Evolutionary conservation across 805 yeast genomes (phyloP).

Genomic region (Citeromyces matritensis): DNA sequence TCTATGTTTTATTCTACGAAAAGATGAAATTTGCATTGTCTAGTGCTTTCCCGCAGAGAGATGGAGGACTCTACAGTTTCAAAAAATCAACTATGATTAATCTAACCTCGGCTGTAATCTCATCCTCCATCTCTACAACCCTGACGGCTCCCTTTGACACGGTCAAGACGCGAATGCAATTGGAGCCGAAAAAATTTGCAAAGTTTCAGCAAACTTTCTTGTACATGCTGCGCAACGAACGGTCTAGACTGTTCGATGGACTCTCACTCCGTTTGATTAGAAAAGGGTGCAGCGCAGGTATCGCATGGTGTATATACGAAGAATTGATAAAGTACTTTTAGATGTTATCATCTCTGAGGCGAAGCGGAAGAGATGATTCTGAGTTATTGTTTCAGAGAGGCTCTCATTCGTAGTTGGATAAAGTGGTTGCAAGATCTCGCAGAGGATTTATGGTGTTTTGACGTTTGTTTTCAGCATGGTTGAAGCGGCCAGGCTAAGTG

Average conservation of each 20-base stretch:
- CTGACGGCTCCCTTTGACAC: constrained; percentile 94
- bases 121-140: constrained; percentile 72
- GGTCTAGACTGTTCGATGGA: constrained; percentile 63
- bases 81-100: constrained; percentile 45
- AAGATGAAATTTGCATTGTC: constrained; percentile 48
- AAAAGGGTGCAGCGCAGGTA: constrained; percentile 85
- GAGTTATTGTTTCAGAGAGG: no score
- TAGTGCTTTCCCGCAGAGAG: constrained; percentile 10
- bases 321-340: constrained; percentile 41
- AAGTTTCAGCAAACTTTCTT: constrained; percentile 23
- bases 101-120: constrained; percentile 57
- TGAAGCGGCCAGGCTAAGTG: no score
- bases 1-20: constrained; percentile 80
- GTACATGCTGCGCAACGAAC: constrained; percentile 27
- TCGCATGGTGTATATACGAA: constrained; percentile 95
- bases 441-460: no score
- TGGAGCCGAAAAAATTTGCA: constrained; percentile 33
- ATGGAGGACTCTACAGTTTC: constrained; percentile 10
- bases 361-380: no score
- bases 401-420: no score
- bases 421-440: no score
- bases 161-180: constrained; percentile 81
- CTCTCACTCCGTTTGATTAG: constrained; percentile 65
- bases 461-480: no score
- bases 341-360: no score